Percentiles rank a stretch among this genome's conserved stretches.
Evolutionary conservation across 169 alveolate genomes (phyloP).

Genomic region (Babesia ovata): DNA sequence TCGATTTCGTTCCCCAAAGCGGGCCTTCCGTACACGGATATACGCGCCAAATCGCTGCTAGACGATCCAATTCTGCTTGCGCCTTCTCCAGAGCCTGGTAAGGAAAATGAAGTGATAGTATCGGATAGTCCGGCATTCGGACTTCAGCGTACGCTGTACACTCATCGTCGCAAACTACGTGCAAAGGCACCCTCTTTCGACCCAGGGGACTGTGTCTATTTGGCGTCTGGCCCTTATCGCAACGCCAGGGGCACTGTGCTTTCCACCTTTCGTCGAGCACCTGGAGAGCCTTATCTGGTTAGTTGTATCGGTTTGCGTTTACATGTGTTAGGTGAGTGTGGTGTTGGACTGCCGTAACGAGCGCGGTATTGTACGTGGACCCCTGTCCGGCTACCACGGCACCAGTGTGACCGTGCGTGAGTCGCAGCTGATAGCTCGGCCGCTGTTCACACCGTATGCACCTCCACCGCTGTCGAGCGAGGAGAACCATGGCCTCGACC

Average conservation of each 20-base stretch:
- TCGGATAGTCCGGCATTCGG: constrained; percentile 50
- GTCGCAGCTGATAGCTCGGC: constrained; percentile 17
- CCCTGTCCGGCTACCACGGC: constrained; percentile 39
- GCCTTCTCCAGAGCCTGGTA: constrained; percentile 51
- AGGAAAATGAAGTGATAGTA: constrained; percentile 39
- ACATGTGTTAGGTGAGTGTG: constrained; percentile 37
- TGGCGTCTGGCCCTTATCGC: constrained; percentile 51
- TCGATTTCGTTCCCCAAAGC: not conserved
- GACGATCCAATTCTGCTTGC: constrained; percentile 63
- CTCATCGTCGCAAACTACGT: constrained; percentile 11
- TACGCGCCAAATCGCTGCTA: constrained; percentile 21
- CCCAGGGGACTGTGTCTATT: constrained; percentile 50
- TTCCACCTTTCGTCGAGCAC: constrained; percentile 20
- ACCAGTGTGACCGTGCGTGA: constrained; percentile 41
- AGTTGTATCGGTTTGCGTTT: not conserved
- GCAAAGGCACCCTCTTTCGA: constrained; percentile 30
- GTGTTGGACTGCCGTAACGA: constrained; percentile 65
- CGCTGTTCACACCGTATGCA: constrained; percentile 19
- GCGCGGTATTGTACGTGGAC: constrained; percentile 31
- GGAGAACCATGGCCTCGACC: not conserved
- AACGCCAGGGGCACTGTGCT: constrained; percentile 55
- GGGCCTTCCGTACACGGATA: not conserved
- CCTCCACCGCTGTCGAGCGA: constrained; percentile 21
- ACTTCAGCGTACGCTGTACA: constrained; percentile 27
- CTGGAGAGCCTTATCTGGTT: constrained; percentile 61